Conservation (phyloP, 2,329 filamentous ascomycete genomes). For the Trichoderma atrobrunneum region DNA sequence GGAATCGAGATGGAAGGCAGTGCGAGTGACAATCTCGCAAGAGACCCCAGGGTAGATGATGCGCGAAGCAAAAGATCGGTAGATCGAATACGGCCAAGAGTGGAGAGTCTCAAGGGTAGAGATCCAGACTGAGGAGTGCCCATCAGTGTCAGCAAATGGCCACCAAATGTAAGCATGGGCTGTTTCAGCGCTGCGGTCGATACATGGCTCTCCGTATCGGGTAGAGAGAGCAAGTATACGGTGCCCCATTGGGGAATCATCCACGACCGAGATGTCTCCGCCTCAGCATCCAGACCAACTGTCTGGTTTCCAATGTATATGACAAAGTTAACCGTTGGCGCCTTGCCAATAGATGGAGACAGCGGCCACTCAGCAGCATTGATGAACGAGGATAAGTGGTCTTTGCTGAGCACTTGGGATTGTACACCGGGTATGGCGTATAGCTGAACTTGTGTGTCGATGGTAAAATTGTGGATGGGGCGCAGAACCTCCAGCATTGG, state of each 20-base stretch:
- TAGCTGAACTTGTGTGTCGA: conserved; percentile 93
- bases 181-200: conserved; percentile 66
- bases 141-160: conserved; percentile 82
- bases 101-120: conserved; percentile 79
- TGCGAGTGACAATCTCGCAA: conserved; percentile 79
- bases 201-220: conserved; percentile 49
- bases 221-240: conserved; percentile 57
- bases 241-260: conserved; percentile 93
- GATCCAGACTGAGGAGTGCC: conserved; percentile 82
- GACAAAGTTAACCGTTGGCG: conserved; percentile 94
- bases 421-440: conserved; percentile 73
- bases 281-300: conserved; percentile 50
- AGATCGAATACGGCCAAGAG: conserved; percentile 79
- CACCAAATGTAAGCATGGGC: conserved; percentile 84
- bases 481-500: conserved; percentile 77
- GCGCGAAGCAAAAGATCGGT: conserved; percentile 84
- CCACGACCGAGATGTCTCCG: conserved; percentile 65
- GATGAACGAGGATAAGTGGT: conserved; percentile 90
- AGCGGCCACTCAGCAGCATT: conserved; percentile 98
- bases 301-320: conserved; percentile 82
- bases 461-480: conserved; percentile 88
- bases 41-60: conserved; percentile 88
- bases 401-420: conserved; percentile 67
- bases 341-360: conserved; percentile 86
- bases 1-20: conserved; percentile 91